Evolutionary conservation across 2,329 filamentous ascomycete genomes (phyloP).

Genomic region (Aspergillus ustus): DNA sequence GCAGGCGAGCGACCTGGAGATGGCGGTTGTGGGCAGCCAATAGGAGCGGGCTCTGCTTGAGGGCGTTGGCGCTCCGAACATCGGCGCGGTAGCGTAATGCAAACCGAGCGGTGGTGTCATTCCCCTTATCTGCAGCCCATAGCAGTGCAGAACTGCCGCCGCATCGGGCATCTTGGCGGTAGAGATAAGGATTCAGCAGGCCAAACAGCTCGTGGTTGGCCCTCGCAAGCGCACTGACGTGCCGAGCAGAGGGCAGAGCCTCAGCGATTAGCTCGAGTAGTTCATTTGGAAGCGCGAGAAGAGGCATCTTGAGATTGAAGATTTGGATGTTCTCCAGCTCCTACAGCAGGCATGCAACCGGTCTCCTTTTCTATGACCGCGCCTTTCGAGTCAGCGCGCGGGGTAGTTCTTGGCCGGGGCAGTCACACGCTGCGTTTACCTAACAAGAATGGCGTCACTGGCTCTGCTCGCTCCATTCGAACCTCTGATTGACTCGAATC

Average conservation of each 20-base stretch:
- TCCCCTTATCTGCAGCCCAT: not conserved
- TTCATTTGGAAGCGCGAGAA: not conserved
- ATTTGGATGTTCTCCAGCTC: not conserved
- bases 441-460: not conserved
- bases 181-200: not conserved
- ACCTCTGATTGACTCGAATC: conserved; percentile 18
- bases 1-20: not conserved
- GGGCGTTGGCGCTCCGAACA: not conserved
- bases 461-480: conserved; percentile 14
- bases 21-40: not conserved
- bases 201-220: not conserved
- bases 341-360: not conserved
- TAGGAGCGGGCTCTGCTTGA: not conserved
- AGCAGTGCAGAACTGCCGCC: not conserved
- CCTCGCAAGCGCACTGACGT: not conserved
- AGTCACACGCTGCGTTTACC: not conserved
- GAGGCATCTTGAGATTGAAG: not conserved
- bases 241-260: not conserved
- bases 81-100: not conserved
- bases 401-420: not conserved
- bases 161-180: not conserved
- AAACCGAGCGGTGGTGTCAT: not conserved
- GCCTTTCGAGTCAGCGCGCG: not conserved
- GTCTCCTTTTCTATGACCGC: not conserved
- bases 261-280: not conserved